A percentile compares a stretch with the other conserved stretches of the same genome.
Conservation (phyloP, 2,329 filamentous ascomycete genomes). For the Zymoseptoria ardabiliae region DNA sequence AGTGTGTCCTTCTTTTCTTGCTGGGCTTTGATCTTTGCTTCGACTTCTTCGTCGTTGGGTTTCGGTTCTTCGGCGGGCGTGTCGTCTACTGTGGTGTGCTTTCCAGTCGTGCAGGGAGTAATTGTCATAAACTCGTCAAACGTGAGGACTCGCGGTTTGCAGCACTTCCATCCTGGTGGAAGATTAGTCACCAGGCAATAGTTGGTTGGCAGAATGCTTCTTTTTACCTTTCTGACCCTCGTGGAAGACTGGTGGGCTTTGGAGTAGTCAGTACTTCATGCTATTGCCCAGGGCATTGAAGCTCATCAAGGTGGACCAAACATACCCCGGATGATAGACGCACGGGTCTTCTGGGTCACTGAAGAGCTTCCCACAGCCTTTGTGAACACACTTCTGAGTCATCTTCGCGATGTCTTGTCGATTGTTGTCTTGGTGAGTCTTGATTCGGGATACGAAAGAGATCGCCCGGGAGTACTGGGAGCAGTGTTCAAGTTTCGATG, state of each 20-base stretch:
- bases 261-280: constrained; percentile 9
- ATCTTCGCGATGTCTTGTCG: constrained; percentile 35
- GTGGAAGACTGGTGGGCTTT: constrained; percentile 68
- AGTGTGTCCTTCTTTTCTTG: constrained; percentile 20
- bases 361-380: constrained; percentile 87
- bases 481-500: not conserved
- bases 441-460: not conserved
- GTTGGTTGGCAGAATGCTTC: not conserved
- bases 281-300: constrained; percentile 5
- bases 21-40: constrained; percentile 27
- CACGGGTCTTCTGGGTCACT: constrained; percentile 76
- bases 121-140: constrained; percentile 98
- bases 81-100: constrained; percentile 81
- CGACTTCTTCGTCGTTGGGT: constrained; percentile 24
- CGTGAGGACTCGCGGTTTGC: constrained; percentile 90
- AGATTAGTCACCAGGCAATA: not conserved
- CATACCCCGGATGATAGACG: constrained; percentile 62
- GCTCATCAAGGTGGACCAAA: constrained; percentile 10
- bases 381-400: constrained; percentile 87
- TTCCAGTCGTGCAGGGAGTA: constrained; percentile 83
- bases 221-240: constrained; percentile 91
- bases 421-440: not conserved
- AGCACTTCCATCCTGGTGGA: constrained; percentile 87
- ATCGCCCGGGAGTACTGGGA: not conserved
- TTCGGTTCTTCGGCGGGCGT: constrained; percentile 38